A percentile compares a stretch with the other conserved stretches of the same genome.
These are phyloP conservation scores for Nidula niveotomentosa DNA, from an alignment of 1,284 basidiomycete genomes.

Conservation along the genomic window DNA sequence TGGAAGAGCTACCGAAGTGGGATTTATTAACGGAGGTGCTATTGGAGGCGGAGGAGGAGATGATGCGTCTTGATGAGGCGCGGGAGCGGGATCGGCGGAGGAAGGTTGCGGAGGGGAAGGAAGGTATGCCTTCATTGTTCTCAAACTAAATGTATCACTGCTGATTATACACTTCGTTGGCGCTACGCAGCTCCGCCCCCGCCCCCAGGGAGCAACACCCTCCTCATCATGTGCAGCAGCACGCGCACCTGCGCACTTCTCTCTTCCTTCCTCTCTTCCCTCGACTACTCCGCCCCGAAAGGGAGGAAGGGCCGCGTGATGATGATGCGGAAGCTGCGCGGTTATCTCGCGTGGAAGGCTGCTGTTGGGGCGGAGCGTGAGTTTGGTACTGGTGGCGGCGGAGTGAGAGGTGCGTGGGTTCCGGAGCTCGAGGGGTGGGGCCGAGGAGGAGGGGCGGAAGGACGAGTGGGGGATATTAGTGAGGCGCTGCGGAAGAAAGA, in stretches of 20 bases:
- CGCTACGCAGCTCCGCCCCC: too few species aligned
- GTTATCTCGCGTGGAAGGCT: slow-evolving; percentile 85
- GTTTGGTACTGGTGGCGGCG: background rate
- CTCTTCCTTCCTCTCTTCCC: slow-evolving; percentile 74
- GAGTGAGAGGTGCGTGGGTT: background rate
- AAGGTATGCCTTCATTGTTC: slow-evolving; percentile 28
- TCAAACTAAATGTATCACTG: too few species aligned
- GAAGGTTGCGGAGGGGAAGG: slow-evolving; percentile 21
- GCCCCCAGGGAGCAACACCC: slow-evolving; percentile 67
- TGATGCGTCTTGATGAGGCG: slow-evolving; percentile 58
- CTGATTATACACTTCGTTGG: too few species aligned
- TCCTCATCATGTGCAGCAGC: slow-evolving; percentile 90
- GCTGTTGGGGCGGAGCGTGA: slow-evolving; percentile 44
- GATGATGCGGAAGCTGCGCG: slow-evolving; percentile 75
- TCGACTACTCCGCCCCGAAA: slow-evolving; percentile 56
- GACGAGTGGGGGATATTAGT: slow-evolving; percentile 36
- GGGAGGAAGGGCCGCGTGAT: slow-evolving; percentile 68
- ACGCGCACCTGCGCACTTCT: slow-evolving; percentile 74
- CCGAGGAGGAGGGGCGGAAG: too few species aligned
- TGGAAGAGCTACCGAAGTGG: slow-evolving; percentile 98
- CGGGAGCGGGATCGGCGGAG: slow-evolving; percentile 12
- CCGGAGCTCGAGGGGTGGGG: too few species aligned
- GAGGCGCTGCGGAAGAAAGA: slow-evolving; percentile 80
- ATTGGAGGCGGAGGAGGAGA: slow-evolving; percentile 91
- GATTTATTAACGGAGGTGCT: slow-evolving; percentile 81